Evolutionary conservation across 306 rosid species (phyloP).

Genomic region (Arachis hypogaea): DNA sequence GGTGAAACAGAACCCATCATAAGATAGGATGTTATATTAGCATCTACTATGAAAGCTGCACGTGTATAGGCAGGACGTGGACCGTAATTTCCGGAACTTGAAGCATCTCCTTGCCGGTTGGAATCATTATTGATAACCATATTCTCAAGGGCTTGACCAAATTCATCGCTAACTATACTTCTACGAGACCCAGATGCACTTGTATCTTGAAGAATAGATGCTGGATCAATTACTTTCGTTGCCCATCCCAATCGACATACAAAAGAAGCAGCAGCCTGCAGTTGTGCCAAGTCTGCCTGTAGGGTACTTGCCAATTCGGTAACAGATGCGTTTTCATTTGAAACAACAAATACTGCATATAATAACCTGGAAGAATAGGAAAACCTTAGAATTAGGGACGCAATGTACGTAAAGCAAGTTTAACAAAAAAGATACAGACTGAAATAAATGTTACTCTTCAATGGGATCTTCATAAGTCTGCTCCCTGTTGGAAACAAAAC

Average conservation of each 20-base stretch:
- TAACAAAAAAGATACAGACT: constrained; percentile 16
- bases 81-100: constrained; percentile 59
- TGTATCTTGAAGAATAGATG: constrained; percentile 79
- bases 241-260: constrained; percentile 99
- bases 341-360: constrained; percentile 97
- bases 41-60: constrained; percentile 97
- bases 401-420: constrained; percentile 29
- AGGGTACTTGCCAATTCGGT: constrained; percentile 95
- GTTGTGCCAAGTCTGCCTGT: constrained; percentile 88
- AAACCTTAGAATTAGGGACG: constrained; percentile 29
- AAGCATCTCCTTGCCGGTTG: constrained; percentile 66
- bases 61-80: constrained; percentile 62
- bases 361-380: constrained; percentile 66
- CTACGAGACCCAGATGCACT: constrained; percentile 70
- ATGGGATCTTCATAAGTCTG: constrained; percentile 99
- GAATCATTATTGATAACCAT: constrained; percentile 63
- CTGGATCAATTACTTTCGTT: constrained; percentile 88
- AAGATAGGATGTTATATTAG: constrained; percentile 96
- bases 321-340: constrained; percentile 96
- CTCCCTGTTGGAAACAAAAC: constrained; percentile 99
- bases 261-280: constrained; percentile 99
- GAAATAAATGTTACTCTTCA: constrained; percentile 84
- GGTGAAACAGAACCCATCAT: constrained; percentile 99
- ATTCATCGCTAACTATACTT: constrained; percentile 67
- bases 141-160: constrained; percentile 66